Base-by-base conservation (phyloP, 2,329 filamentous ascomycete genomes). In the Xylaria polymorpha region DNA sequence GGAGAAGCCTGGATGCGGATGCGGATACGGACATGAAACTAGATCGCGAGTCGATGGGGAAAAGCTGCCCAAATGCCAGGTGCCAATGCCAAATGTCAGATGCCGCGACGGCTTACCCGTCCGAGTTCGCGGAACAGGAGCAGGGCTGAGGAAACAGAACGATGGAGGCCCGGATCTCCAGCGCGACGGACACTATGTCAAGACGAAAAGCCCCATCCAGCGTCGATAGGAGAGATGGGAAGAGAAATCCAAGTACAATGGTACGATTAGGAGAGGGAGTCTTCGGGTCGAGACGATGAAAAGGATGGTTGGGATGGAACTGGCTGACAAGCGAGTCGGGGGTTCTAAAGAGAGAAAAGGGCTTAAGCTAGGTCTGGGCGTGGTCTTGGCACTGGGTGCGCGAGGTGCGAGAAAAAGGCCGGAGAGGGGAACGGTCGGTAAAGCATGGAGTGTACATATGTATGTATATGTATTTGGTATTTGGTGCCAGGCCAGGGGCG, bases 81-180 rank as follows among this genome's bases (percentile, higher is more conserved):
- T 68, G 61, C 61, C 65, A 62, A 60, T 64, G 73, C 62, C 39
- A 55, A 55, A 67, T 55, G 61, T 68, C 74, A 77, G 77, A 77
- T 75, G 73, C 75, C 76, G 76, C 76, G 72, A 73, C 72, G 68
- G 71, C 72, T 68, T 58, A 56, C 68, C 63, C 67, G 51, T 58
- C 66, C 59, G 65, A 58, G 56, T 43, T 59, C 32, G 64, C 66
- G 64, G 32, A 66, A 67, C 62, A 69, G 64, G 61, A 66, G 67
- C 62, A 69, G 64, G 64, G 59, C 46, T 67, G 65, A 58, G 63
- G 60, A 51, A 69, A 61, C 35, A 66, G 69, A n/a, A 68, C 61
- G 64, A 70, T 73, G 76, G 76, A 77, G 76, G 76, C 75, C 76
- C 75, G 75, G 74, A 77, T 77, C 75, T 76, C 76, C 76, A 77